Percentiles rank a stretch among this genome's conserved stretches.
These are phyloP conservation scores for Pyrenophora teres DNA, from an alignment of 2,329 filamentous ascomycete species.

Conservation along the genomic window DNA sequence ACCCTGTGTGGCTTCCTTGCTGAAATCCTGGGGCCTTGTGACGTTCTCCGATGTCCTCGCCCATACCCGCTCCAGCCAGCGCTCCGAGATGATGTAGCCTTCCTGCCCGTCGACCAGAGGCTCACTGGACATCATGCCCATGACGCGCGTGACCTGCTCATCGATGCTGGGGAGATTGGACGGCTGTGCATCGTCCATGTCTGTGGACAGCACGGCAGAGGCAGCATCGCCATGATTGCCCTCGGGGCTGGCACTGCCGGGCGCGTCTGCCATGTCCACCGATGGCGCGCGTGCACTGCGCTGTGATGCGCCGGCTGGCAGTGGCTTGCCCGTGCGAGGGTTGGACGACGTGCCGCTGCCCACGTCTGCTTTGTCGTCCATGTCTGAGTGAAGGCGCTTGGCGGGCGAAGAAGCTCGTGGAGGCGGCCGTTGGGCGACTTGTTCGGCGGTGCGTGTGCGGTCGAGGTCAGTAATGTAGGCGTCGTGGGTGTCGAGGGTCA, in stretches of 20 bases:
- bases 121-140: constrained; percentile 60
- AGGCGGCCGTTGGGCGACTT: constrained; percentile 25
- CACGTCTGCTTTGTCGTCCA: constrained; percentile 50
- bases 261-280: constrained; percentile 51
- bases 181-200: constrained; percentile 19
- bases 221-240: constrained; percentile 31
- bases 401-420: constrained; percentile 58
- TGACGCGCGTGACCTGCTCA: constrained; percentile 75
- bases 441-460: constrained; percentile 26
- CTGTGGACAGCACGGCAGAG: constrained; percentile 17
- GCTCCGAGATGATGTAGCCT: constrained; percentile 76
- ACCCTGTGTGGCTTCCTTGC: constrained; percentile 64
- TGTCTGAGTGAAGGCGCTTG: constrained; percentile 60
- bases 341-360: constrained; percentile 16
- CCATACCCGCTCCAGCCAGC: constrained; percentile 68
- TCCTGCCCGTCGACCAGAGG: constrained; percentile 69
- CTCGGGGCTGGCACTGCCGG: constrained; percentile 35
- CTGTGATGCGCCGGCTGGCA: constrained; percentile 18
- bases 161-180: constrained; percentile 51
- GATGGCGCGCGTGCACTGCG: constrained; percentile 45
- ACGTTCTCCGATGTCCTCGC: constrained; percentile 41
- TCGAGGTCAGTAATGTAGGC: constrained; percentile 34
- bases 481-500: constrained; percentile 55
- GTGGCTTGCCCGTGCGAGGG: constrained; percentile 34
- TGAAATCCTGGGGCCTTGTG: constrained; percentile 54